A percentile compares a stretch with the other conserved stretches of the same genome.
phyloP scores from a whole-genome alignment of 257 asterid genomes.

The Ehretia macrophylla region DNA sequence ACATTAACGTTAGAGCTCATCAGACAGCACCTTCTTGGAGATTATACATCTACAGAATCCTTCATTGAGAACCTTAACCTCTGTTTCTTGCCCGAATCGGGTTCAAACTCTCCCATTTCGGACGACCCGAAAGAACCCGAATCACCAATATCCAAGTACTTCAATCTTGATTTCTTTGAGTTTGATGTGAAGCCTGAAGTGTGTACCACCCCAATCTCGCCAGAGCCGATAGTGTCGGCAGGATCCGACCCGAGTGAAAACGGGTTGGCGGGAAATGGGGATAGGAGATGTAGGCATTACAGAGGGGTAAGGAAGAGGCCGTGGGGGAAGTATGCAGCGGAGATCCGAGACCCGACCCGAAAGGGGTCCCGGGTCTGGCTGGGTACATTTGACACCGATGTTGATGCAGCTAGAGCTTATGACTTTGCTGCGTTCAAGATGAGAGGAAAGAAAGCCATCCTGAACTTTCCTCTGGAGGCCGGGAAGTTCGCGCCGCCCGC shows the following conservation, averaged over 20 bases:
- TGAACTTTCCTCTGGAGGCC: slow-evolving; percentile 80
- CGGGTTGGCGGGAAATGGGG: slow-evolving; percentile 1
- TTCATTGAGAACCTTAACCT: slow-evolving; percentile 37
- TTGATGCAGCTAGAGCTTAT: slow-evolving; percentile 86
- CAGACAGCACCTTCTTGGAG: slow-evolving; percentile 50
- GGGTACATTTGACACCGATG: slow-evolving; percentile 62
- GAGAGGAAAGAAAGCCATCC: slow-evolving; percentile 72
- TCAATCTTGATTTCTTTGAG: slow-evolving; percentile 26
- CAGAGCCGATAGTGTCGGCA: not conserved
- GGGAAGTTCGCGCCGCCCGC: slow-evolving; percentile 60
- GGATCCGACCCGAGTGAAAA: slow-evolving; percentile 14
- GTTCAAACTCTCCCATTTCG: slow-evolving; percentile 17
- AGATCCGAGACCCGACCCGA: slow-evolving; percentile 73
- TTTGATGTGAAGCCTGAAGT: slow-evolving; percentile 21
- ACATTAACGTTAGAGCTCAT: slow-evolving; percentile 46
- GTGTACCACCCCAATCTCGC: not conserved
- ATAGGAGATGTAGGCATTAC: slow-evolving; percentile 33
- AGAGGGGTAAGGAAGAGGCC: slow-evolving; percentile 88
- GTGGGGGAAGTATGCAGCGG: slow-evolving; percentile 93
- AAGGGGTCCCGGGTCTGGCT: slow-evolving; percentile 81
- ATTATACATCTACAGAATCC: slow-evolving; percentile 35
- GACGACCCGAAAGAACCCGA: slow-evolving; percentile 22
- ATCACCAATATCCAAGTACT: slow-evolving; percentile 16
- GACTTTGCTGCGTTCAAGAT: slow-evolving; percentile 83
- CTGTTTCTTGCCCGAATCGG: slow-evolving; percentile 34